Evolutionary conservation across 2,329 filamentous ascomycete species (phyloP).

Genomic region (Acrocalymma vagum): DNA sequence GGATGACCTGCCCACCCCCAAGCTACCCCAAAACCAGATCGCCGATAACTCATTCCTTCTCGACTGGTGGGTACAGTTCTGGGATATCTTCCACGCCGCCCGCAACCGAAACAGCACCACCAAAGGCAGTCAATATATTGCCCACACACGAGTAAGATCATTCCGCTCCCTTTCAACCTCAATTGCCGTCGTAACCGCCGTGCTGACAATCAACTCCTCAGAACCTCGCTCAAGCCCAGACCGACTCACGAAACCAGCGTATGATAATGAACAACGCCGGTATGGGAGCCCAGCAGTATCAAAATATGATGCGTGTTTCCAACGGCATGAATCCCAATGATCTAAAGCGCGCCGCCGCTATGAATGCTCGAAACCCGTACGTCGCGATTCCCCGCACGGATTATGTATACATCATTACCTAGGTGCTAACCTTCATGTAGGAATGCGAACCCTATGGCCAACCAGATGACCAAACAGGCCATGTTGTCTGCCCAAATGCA

Average conservation of each 20-base stretch:
- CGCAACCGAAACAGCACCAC: slow-evolving; percentile 61
- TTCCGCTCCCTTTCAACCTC: slow-evolving; percentile 21
- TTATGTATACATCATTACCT: not conserved
- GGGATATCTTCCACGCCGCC: slow-evolving; percentile 91
- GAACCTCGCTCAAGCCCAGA: slow-evolving; percentile 75
- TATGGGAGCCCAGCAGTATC: slow-evolving; percentile 50
- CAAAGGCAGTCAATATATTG: slow-evolving; percentile 73
- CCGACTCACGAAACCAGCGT: slow-evolving; percentile 72
- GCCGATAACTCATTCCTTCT: slow-evolving; percentile 86
- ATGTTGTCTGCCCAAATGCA: slow-evolving; percentile 81
- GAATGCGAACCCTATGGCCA: slow-evolving; percentile 62
- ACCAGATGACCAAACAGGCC: slow-evolving; percentile 62
- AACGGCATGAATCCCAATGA: slow-evolving; percentile 70
- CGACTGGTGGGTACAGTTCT: slow-evolving; percentile 98
- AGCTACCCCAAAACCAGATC: slow-evolving; percentile 67
- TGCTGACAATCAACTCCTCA: slow-evolving; percentile 46
- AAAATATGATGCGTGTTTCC: slow-evolving; percentile 71
- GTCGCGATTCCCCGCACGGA: slow-evolving; percentile 45
- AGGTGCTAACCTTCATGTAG: slow-evolving; percentile 24
- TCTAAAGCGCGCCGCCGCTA: slow-evolving; percentile 78
- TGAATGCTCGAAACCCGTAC: slow-evolving; percentile 78
- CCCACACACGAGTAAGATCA: slow-evolving; percentile 84
- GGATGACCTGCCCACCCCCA: slow-evolving; percentile 82
- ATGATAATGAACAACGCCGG: slow-evolving; percentile 74
- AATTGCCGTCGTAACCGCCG: not conserved